phyloP scores from a whole-genome alignment of 177 flowering plant genomes.

The Telopea speciosissima region DNA sequence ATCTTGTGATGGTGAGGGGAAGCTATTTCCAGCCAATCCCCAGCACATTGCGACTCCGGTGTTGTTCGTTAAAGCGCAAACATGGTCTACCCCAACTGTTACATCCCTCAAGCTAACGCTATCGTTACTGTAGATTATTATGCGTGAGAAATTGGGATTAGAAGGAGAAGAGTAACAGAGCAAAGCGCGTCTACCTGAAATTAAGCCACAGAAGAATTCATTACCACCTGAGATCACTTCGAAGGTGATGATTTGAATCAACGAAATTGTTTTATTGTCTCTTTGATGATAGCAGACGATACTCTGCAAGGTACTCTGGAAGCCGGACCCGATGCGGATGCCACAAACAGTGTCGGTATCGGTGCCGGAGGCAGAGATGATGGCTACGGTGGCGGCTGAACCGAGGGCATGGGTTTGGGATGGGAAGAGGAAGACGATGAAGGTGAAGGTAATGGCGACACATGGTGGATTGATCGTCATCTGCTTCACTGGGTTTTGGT shows the following conservation, averaged over 20 bases:
- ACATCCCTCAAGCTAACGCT: slow-evolving; percentile 27
- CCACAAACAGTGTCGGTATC: slow-evolving; percentile 55
- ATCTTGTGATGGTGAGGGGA: slow-evolving; percentile 2
- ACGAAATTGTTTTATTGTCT: slow-evolving; percentile 11
- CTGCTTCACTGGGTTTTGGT: slow-evolving; percentile 8
- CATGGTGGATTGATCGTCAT: slow-evolving; percentile 33
- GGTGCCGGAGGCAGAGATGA: slow-evolving; percentile 44
- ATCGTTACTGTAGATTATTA: slow-evolving; percentile 36
- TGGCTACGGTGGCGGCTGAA: slow-evolving; percentile 66
- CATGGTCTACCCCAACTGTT: slow-evolving; percentile 56
- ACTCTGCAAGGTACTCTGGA: slow-evolving; percentile 23
- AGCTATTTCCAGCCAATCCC: slow-evolving; percentile 28
- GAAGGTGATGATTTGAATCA: slow-evolving; percentile 49
- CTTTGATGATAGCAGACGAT: slow-evolving; percentile 13
- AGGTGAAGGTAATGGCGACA: slow-evolving; percentile 19
- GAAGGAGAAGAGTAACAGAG: slow-evolving; percentile 38
- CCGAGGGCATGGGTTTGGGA: slow-evolving; percentile 32
- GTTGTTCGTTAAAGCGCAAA: slow-evolving; percentile 47
- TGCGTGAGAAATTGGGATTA: slow-evolving; percentile 14
- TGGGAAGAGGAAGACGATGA: slow-evolving; percentile 12
- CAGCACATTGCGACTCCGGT: slow-evolving; percentile 48
- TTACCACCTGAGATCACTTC: slow-evolving; percentile 64
- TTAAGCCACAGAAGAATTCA: slow-evolving; percentile 62
- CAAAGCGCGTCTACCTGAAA: slow-evolving; percentile 54
- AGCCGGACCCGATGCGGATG: slow-evolving; percentile 38